Conservation (phyloP, 2,329 filamentous ascomycete genomes). For the Ophiostoma triangulosporum region DNA sequence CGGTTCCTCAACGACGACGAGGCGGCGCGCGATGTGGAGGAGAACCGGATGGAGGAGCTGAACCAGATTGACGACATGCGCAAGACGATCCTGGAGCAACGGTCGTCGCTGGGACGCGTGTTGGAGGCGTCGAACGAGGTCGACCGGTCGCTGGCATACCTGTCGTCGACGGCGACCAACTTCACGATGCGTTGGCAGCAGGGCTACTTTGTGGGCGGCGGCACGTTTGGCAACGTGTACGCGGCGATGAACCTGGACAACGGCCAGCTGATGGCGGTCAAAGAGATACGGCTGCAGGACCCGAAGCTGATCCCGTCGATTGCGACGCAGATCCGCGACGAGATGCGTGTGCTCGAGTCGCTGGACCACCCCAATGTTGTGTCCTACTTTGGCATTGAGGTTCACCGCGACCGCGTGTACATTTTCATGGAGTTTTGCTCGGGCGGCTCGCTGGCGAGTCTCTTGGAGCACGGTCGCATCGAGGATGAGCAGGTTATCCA, state of each 20-base stretch:
- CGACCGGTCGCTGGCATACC: slow-evolving; percentile 82
- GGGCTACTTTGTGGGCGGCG: slow-evolving; percentile 93
- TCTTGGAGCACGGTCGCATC: slow-evolving; percentile 90
- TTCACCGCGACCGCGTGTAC: slow-evolving; percentile 97
- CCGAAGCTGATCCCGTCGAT: slow-evolving; percentile 92
- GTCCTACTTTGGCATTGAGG: slow-evolving; percentile 94
- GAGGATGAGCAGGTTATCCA: slow-evolving; percentile 97
- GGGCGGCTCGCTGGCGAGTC: slow-evolving; percentile 75
- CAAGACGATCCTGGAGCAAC: slow-evolving; percentile 67
- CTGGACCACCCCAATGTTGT: slow-evolving; percentile 97
- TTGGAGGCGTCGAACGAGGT: slow-evolving; percentile 92
- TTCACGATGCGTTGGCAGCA: slow-evolving; percentile 96
- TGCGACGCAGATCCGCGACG: slow-evolving; percentile 84
- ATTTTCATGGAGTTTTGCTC: slow-evolving; percentile 99
- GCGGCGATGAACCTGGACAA: slow-evolving; percentile 95
- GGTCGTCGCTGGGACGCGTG: slow-evolving; percentile 78
- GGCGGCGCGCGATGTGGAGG: slow-evolving; percentile 58
- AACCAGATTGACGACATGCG: slow-evolving; percentile 64
- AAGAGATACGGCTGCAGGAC: slow-evolving; percentile 94
- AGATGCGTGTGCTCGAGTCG: slow-evolving; percentile 92
- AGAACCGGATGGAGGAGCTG: slow-evolving; percentile 62
- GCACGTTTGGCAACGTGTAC: slow-evolving; percentile 95
- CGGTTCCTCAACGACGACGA: slow-evolving; percentile 67
- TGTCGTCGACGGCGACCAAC: slow-evolving; percentile 89
- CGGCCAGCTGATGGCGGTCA: slow-evolving; percentile 93